These are phyloP conservation scores for Neurospora sp. DNA, from an alignment of 495 filamentous ascomycete species.

Conservation along the genomic window DNA sequence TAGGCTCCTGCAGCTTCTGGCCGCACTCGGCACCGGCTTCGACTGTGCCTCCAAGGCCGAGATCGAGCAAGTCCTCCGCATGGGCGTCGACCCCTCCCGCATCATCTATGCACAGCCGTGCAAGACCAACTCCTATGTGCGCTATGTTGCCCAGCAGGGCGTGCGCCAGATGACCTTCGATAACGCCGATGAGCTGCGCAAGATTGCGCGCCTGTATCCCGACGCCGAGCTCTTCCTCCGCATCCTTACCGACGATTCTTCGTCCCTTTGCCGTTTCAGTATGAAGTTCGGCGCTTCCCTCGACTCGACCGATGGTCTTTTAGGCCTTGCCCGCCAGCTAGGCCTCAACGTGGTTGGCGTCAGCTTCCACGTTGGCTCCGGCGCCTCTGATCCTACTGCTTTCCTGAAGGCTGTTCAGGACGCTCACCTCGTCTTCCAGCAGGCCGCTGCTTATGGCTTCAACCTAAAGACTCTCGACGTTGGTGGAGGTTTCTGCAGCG, in stretches of 20 bases:
- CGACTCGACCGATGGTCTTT: slow-evolving; percentile 64
- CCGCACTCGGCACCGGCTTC: slow-evolving; percentile 83
- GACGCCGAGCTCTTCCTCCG: slow-evolving; percentile 85
- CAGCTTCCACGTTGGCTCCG: slow-evolving; percentile 96
- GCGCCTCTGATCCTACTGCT: slow-evolving; percentile 78
- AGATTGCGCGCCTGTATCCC: slow-evolving; percentile 85
- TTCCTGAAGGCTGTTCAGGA: slow-evolving; percentile 87
- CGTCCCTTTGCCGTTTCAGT: slow-evolving; percentile 85
- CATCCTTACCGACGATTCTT: slow-evolving; percentile 92
- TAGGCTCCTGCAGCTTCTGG: slow-evolving; percentile 77
- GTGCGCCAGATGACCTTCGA: slow-evolving; percentile 99
- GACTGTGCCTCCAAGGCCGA: slow-evolving; percentile 97
- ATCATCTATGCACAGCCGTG: slow-evolving; percentile 99
- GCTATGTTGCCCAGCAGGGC: slow-evolving; percentile 68
- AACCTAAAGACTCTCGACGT: slow-evolving; percentile 83
- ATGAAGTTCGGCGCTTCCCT: slow-evolving; percentile 92
- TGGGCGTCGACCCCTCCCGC: slow-evolving; percentile 78
- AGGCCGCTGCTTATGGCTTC: slow-evolving; percentile 68
- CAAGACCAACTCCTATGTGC: slow-evolving; percentile 96
- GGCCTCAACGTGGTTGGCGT: slow-evolving; percentile 93
- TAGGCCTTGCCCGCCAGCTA: slow-evolving; percentile 74
- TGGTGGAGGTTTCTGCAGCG: slow-evolving; percentile 80
- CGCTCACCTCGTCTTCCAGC: slow-evolving; percentile 80
- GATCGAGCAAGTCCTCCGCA: slow-evolving; percentile 78
- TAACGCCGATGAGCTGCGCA: slow-evolving; percentile 94